A percentile compares a stretch with the other conserved stretches of the same genome.
These are phyloP conservation scores for Mentha longifolia DNA, from an alignment of 257 asterid species.

Conservation along the genomic window DNA sequence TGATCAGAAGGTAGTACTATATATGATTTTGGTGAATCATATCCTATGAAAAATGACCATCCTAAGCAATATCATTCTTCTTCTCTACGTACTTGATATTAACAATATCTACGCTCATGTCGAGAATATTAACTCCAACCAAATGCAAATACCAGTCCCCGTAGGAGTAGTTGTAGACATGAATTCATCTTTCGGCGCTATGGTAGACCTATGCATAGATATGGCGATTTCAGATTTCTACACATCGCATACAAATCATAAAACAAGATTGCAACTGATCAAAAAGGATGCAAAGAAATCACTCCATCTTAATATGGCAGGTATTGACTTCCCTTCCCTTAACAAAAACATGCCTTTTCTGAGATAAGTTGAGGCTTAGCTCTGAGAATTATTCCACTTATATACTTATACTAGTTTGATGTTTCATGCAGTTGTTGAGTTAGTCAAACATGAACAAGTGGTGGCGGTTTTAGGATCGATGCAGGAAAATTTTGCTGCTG, in stretches of 20 bases:
- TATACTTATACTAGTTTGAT: too few species aligned
- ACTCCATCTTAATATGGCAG: slow-evolving; percentile 44
- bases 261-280: slow-evolving; percentile 41
- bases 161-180: slow-evolving; percentile 46
- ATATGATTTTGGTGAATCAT: not conserved
- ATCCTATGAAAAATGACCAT: not conserved
- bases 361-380: too few species aligned
- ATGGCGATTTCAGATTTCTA: slow-evolving; percentile 52
- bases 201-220: slow-evolving; percentile 42
- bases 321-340: slow-evolving; percentile 18
- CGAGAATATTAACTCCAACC: not conserved
- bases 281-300: slow-evolving; percentile 35
- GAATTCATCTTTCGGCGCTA: slow-evolving; percentile 45
- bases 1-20: too few species aligned
- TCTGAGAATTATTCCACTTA: too few species aligned
- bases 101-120: not conserved
- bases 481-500: too few species aligned
- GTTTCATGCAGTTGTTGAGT: slow-evolving; percentile 40
- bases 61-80: not conserved
- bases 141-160: not conserved
- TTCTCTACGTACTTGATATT: not conserved
- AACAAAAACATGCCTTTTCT: too few species aligned
- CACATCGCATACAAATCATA: slow-evolving; percentile 31
- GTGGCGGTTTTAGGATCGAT: slow-evolving; percentile 45
- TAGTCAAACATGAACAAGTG: slow-evolving; percentile 42